phyloP scores from a whole-genome alignment of 192 early-diverging fungal species.

The Gonapodya prolifera region DNA sequence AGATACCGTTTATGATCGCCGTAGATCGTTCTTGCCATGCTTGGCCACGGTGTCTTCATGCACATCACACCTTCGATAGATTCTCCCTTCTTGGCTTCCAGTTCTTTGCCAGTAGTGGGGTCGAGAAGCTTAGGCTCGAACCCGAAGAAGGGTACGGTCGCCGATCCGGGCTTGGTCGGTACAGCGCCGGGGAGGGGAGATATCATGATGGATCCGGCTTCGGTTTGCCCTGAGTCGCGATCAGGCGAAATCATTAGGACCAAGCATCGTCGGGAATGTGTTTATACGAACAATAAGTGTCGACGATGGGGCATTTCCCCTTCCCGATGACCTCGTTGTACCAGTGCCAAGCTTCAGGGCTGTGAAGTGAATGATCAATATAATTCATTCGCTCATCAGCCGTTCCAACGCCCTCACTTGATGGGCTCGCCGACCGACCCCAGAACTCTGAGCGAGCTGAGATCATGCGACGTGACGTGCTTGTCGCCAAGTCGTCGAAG shows the following conservation, averaged over 20 bases:
- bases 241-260: not conserved
- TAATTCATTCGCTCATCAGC: not conserved
- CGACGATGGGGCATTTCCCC: slow-evolving; percentile 79
- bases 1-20: slow-evolving; percentile 84
- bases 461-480: slow-evolving; percentile 60
- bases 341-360: slow-evolving; percentile 93
- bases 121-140: slow-evolving; percentile 78
- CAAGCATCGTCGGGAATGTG: not conserved
- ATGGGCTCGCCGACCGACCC: slow-evolving; percentile 97
- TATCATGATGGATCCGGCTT: slow-evolving; percentile 87
- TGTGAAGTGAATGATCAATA: not conserved
- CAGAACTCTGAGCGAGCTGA: slow-evolving; percentile 75
- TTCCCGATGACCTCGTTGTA: slow-evolving; percentile 85
- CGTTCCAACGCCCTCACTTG: slow-evolving; percentile 24
- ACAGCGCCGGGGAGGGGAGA: slow-evolving; percentile 83
- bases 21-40: slow-evolving; percentile 82
- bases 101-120: slow-evolving; percentile 66
- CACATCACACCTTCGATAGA: slow-evolving; percentile 85
- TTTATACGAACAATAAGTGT: slow-evolving; percentile 75
- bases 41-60: slow-evolving; percentile 77
- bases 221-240: slow-evolving; percentile 26
- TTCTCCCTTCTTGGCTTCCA: slow-evolving; percentile 72
- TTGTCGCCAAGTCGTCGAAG: slow-evolving; percentile 74
- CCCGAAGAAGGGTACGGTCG: slow-evolving; percentile 95
- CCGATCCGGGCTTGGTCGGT: slow-evolving; percentile 85